Base-by-base conservation (phyloP, 129 eudicot species). In the Flaveria sonorensis region DNA sequence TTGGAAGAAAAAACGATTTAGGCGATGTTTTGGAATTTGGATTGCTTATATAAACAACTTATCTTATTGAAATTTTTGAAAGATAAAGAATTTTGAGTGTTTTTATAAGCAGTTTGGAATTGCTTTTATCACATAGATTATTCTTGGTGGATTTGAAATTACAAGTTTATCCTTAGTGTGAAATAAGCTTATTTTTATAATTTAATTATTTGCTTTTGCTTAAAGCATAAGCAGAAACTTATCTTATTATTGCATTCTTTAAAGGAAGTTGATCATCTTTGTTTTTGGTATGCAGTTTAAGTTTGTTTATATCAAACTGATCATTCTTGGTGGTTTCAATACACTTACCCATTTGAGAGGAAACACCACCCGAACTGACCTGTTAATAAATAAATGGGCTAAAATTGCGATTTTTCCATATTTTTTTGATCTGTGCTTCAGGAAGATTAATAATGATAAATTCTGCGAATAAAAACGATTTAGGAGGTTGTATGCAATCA, bases 401-500 rank as follows among this genome's bases (percentile, higher is more conserved):
- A 52, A 52, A 52, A 52, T 52, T 52, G 59, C 19, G 10, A 52
- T 52, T 1, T 20, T 15, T 9, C 1, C 63, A 56, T 56, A 56
- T 56, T 53, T 32, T 19, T 73, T 20, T 72, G 7, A 40, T 73
- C 36, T 23, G 36, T 74, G 11, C 30, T 74, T 74, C 60, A 74
- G 78, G 68, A 60, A 14, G 69, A 23, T 15, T 45, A 45, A 45
- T 48, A 48, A 48, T 48, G 4, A 10, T 47, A 10, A 1, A 47
- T 11, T 11, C 13, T 11, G 5, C 12, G 52, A 10, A 47, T 13
- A 47, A 47, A 47, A 47, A 47, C 70, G 96, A 87, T 81, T 81
- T 87, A 0, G 93, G 83, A 72, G 85, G 83, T 71, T 16, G 55
- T 20, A 68, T 40, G 55, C 36, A 45, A 45, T 45, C 50, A 45